These are phyloP conservation scores for Pseudozyma sp. DNA, from an alignment of 1,284 basidiomycete species.

Conservation along the genomic window DNA sequence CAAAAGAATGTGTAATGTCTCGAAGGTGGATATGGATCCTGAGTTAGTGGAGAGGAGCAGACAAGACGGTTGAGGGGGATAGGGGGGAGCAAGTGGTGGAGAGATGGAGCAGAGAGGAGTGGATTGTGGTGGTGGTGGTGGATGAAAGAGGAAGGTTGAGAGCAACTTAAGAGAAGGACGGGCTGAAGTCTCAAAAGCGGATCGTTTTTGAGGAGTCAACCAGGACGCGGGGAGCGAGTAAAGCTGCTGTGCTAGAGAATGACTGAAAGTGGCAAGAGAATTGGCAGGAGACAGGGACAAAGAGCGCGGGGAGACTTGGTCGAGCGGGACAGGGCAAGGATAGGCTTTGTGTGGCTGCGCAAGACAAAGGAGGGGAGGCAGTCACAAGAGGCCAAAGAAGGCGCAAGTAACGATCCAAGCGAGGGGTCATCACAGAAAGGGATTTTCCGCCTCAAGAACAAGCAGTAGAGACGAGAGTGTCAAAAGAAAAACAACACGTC, in stretches of 20 bases:
- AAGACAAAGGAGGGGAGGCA: not conserved
- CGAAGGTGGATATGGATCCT: constrained; percentile 1
- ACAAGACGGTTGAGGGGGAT: constrained; percentile 8
- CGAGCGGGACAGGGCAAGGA: not conserved
- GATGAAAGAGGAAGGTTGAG: constrained; percentile 16
- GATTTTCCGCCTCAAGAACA: too few species aligned
- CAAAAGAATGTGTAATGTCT: constrained; percentile 38
- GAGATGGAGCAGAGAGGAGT: constrained; percentile 3
- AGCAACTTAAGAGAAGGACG: not conserved
- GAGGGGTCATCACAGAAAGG: too few species aligned
- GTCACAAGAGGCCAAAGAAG: not conserved
- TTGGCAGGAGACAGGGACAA: not conserved
- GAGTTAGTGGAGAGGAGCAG: constrained; percentile 4
- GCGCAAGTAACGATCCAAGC: not conserved
- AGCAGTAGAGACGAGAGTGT: not conserved
- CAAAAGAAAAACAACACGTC: not conserved
- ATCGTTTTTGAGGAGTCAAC: constrained; percentile 8
- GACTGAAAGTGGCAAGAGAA: not conserved
- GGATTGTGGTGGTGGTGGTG: constrained; percentile 12
- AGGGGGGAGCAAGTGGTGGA: constrained; percentile 4
- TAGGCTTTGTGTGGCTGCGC: not conserved
- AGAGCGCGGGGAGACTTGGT: constrained; percentile 2
- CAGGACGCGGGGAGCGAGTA: not conserved
- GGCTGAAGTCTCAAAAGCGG: not conserved
- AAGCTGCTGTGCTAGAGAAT: not conserved